A percentile compares a stretch with the other conserved stretches of the same genome.
These are phyloP conservation scores for Leptosphaerulina australis DNA, from an alignment of 2,329 filamentous ascomycete genomes.

Conservation along the genomic window DNA sequence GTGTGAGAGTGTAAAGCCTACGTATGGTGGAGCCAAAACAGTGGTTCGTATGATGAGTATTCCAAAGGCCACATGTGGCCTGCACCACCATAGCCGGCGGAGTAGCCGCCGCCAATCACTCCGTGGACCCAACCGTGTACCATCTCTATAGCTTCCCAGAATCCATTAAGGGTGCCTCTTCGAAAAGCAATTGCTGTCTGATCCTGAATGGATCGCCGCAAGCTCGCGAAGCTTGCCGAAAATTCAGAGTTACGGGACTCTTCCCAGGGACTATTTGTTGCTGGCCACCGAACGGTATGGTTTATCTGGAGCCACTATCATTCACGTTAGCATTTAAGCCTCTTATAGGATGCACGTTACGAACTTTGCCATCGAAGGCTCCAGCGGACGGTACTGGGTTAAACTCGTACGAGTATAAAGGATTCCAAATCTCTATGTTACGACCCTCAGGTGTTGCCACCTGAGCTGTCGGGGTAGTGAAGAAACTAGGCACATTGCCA, in stretches of 20 bases:
- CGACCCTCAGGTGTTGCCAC: conserved; percentile 28
- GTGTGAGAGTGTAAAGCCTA: conserved; percentile 28
- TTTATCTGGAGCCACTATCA: conserved; percentile 34
- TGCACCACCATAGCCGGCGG: conserved; percentile 25
- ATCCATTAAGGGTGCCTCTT: conserved; percentile 22
- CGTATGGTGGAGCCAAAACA: conserved; percentile 54
- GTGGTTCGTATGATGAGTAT: conserved; percentile 78
- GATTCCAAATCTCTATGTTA: conserved; percentile 31
- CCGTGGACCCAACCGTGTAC: conserved; percentile 40
- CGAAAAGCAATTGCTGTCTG: conserved; percentile 21
- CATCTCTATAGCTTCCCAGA: conserved; percentile 46
- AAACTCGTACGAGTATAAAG: conserved; percentile 40
- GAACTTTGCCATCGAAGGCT: conserved; percentile 38
- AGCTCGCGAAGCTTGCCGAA: conserved; percentile 8
- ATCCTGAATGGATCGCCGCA: conserved; percentile 20
- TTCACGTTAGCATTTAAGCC: not conserved
- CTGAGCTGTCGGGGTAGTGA: conserved; percentile 24
- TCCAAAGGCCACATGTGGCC: conserved; percentile 74
- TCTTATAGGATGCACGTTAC: not conserved
- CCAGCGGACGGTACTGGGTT: conserved; percentile 23
- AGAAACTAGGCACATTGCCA: conserved; percentile 34
- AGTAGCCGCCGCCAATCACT: conserved; percentile 54
- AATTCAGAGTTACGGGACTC: conserved; percentile 27
- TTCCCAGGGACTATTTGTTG: conserved; percentile 23
- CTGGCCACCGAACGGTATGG: conserved; percentile 43